Conservation (phyloP, 2,329 filamentous ascomycete genomes). For the Blastomyces parvus region DNA sequence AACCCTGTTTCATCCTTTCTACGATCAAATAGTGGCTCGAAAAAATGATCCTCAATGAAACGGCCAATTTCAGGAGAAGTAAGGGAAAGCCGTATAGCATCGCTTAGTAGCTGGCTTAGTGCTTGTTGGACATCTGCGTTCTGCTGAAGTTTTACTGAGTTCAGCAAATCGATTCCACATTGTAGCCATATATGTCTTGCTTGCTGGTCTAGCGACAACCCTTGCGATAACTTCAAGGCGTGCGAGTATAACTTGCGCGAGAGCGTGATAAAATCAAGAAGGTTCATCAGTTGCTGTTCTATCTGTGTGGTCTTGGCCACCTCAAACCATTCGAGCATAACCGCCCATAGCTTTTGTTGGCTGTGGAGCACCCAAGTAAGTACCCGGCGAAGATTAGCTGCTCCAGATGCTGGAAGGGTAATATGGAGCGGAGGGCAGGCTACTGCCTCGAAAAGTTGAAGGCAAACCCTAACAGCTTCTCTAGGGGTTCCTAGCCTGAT, state of each 20-base stretch:
- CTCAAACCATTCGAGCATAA: conserved; percentile 24
- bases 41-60: conserved; percentile 22
- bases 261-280: conserved; percentile 23
- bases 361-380: conserved; percentile 27
- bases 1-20: conserved; percentile 17
- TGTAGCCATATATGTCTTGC: conserved; percentile 25
- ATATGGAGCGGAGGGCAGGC: conserved; percentile 14
- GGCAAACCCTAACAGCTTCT: conserved; percentile 20
- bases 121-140: conserved; percentile 24
- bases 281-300: conserved; percentile 15
- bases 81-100: conserved; percentile 17
- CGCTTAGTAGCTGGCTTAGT: conserved; percentile 24
- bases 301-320: conserved; percentile 11
- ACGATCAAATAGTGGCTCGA: conserved; percentile 21
- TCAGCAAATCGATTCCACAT: conserved; percentile 25
- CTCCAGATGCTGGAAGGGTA: conserved; percentile 15
- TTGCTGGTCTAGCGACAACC: conserved; percentile 20
- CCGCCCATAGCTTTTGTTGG: conserved; percentile 27
- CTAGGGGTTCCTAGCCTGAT: conserved; percentile 23
- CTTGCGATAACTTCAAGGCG: conserved; percentile 16
- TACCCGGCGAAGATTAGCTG: conserved; percentile 24
- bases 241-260: conserved; percentile 19
- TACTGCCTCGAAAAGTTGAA: conserved; percentile 26
- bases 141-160: conserved; percentile 18
- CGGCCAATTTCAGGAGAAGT: conserved; percentile 17